A percentile compares a stretch with the other conserved stretches of the same genome.
Evolutionary conservation across 164 flowering plant species (phyloP).

Genomic region (Vitis rupestris): DNA sequence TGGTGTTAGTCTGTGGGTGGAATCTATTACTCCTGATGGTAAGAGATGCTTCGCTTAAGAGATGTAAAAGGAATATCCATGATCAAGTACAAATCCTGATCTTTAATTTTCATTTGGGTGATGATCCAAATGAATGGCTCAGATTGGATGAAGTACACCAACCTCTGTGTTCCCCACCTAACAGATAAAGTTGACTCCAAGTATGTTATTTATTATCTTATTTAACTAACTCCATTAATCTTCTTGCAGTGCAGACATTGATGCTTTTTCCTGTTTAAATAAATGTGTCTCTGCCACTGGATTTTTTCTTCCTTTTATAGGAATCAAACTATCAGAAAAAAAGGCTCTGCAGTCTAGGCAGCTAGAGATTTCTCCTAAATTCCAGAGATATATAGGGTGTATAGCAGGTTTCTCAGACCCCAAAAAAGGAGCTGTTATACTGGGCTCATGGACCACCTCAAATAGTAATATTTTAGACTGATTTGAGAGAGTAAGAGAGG

Average conservation of each 20-base stretch:
- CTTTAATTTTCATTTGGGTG: neutral
- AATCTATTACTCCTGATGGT: neutral
- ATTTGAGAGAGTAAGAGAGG: constrained; percentile 17
- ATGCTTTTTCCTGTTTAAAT: constrained; percentile 14
- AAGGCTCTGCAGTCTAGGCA: constrained; percentile 26
- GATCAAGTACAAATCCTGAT: no score
- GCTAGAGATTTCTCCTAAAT: constrained; percentile 13
- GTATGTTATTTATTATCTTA: constrained; percentile 12
- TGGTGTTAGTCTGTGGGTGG: neutral
- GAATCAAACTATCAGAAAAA: constrained; percentile 11
- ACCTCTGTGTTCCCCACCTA: constrained; percentile 17
- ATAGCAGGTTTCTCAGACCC: constrained; percentile 21
- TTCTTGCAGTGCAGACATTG: constrained; percentile 18
- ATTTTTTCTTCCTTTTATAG: constrained; percentile 24
- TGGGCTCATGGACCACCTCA: constrained; percentile 14
- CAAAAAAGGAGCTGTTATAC: constrained; percentile 22
- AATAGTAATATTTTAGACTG: constrained; percentile 3
- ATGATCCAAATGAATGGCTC: constrained; percentile 16
- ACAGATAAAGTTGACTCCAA: constrained; percentile 23
- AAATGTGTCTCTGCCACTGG: constrained; percentile 14
- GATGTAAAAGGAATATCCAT: no score
- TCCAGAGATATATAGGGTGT: constrained; percentile 4
- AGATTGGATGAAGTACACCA: constrained; percentile 12
- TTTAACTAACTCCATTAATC: constrained; percentile 26
- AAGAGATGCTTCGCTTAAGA: no score